These are phyloP conservation scores for Scheffersomyces lignicola DNA, from an alignment of 1,139 yeast species.

Conservation along the genomic window DNA sequence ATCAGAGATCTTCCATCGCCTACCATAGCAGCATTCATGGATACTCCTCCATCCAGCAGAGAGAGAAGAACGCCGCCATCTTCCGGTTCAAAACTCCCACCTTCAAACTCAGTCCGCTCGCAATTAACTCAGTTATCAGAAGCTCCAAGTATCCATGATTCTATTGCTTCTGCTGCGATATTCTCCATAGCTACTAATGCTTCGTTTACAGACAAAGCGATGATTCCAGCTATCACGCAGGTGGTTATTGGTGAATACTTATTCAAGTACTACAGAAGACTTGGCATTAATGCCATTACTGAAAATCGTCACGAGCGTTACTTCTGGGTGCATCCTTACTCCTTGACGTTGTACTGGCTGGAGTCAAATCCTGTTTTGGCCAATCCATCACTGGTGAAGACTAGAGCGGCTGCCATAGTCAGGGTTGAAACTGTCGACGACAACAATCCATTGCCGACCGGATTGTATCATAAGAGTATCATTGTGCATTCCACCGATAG, in stretches of 20 bases:
- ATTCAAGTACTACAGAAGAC: conserved; percentile 79
- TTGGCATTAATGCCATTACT: conserved; percentile 73
- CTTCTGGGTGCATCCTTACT: conserved; percentile 97
- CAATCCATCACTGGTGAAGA: conserved; percentile 62
- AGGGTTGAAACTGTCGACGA: conserved; percentile 81
- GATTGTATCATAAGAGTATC: conserved; percentile 82
- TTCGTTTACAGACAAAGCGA: conserved; percentile 67
- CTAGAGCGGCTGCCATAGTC: conserved; percentile 80
- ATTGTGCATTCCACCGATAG: conserved; percentile 71
- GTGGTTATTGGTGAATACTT: conserved; percentile 89
- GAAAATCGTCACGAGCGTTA: conserved; percentile 86
- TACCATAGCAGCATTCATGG: background rate
- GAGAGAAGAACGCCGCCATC: conserved; percentile 8
- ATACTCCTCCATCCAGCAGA: conserved; percentile 1
- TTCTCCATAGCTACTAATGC: conserved; percentile 69
- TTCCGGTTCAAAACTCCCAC: conserved; percentile 13
- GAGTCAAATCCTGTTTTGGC: conserved; percentile 75
- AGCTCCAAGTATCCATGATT: conserved; percentile 24
- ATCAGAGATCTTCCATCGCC: conserved; percentile 7
- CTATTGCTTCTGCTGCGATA: conserved; percentile 33
- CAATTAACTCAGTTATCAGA: conserved; percentile 33
- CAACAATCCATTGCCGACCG: conserved; percentile 86
- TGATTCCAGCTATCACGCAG: conserved; percentile 79
- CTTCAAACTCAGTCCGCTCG: conserved; percentile 30
- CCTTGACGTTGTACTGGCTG: conserved; percentile 89